Evolutionary conservation across 768 basidiomycete species (phyloP).

Genomic region (Cystobasidium ongulense): DNA sequence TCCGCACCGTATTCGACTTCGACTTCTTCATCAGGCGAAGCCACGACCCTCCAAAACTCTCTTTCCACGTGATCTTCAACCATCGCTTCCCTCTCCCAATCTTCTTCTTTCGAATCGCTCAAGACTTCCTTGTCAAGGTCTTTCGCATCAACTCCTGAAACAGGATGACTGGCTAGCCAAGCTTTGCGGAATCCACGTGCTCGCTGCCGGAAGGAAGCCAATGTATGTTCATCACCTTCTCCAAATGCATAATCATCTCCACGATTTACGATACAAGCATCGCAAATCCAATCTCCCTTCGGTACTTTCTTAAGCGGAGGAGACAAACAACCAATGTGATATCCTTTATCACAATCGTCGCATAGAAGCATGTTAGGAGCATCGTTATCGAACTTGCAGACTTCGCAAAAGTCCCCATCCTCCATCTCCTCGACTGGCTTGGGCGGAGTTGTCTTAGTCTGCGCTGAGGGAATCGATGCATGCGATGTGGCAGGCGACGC

Average conservation of each 20-base stretch:
- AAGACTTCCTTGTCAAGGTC: conserved; percentile 47
- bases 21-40: conserved; percentile 78
- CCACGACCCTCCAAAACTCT: conserved; percentile 95
- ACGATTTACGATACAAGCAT: conserved; percentile 76
- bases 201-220: conserved; percentile 82
- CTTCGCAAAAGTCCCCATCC: conserved; percentile 61
- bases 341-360: conserved; percentile 79
- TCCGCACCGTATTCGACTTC: conserved; percentile 99
- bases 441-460: not conserved
- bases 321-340: conserved; percentile 93
- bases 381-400: conserved; percentile 79
- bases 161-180: conserved; percentile 65
- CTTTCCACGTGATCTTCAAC: conserved; percentile 86
- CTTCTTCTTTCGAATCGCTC: conserved; percentile 52
- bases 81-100: conserved; percentile 39
- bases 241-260: conserved; percentile 97
- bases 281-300: conserved; percentile 92
- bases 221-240: conserved; percentile 89
- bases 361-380: conserved; percentile 83
- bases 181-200: conserved; percentile 77
- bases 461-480: not conserved
- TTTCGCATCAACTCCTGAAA: conserved; percentile 38
- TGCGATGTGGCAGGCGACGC: not conserved
- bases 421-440: not conserved
- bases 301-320: conserved; percentile 79